Conservation (phyloP, 768 basidiomycete species). For the Lentinula sp. region DNA sequence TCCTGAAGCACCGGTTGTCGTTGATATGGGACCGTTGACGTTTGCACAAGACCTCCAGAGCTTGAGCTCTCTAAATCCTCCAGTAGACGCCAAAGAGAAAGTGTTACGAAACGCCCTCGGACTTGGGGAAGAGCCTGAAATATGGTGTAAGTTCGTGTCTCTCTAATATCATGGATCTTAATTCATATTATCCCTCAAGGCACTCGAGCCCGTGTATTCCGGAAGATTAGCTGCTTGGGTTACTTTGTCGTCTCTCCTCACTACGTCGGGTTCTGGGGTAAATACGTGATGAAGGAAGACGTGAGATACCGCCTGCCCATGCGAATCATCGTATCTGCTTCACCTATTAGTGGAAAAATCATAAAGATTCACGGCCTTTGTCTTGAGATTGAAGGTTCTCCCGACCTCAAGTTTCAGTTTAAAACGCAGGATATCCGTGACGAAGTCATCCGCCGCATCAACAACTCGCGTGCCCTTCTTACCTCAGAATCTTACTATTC, state of each 20-base stretch:
- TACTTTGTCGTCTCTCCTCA: constrained; percentile 33
- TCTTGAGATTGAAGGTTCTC: constrained; percentile 39
- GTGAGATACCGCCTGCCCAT: constrained; percentile 37
- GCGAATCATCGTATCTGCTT: constrained; percentile 31
- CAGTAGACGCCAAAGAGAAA: constrained; percentile 19
- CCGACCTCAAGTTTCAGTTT: constrained; percentile 45
- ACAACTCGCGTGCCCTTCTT: constrained; percentile 9
- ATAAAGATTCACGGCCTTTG: constrained; percentile 29
- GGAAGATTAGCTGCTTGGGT: constrained; percentile 29
- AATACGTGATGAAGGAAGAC: constrained; percentile 29
- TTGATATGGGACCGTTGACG: constrained; percentile 37
- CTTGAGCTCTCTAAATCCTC: constrained; percentile 3
- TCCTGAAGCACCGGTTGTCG: constrained; percentile 20
- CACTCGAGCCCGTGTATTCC: constrained; percentile 26
- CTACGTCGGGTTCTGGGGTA: constrained; percentile 42
- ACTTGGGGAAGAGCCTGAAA: constrained; percentile 20
- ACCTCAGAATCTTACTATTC: constrained; percentile 1
- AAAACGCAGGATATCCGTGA: constrained; percentile 31
- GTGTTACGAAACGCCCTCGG: constrained; percentile 24
- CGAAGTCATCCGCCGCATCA: constrained; percentile 34
- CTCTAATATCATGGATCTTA: not conserved
- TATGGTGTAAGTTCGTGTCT: constrained; percentile 28
- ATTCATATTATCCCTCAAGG: constrained; percentile 23
- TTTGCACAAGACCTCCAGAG: constrained; percentile 18
- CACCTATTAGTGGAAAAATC: constrained; percentile 21